Evolutionary conservation across 495 filamentous ascomycete genomes (phyloP), one percentile per base, ranked within the genome.

Genomic region (Aspergillus affinis): DNA sequence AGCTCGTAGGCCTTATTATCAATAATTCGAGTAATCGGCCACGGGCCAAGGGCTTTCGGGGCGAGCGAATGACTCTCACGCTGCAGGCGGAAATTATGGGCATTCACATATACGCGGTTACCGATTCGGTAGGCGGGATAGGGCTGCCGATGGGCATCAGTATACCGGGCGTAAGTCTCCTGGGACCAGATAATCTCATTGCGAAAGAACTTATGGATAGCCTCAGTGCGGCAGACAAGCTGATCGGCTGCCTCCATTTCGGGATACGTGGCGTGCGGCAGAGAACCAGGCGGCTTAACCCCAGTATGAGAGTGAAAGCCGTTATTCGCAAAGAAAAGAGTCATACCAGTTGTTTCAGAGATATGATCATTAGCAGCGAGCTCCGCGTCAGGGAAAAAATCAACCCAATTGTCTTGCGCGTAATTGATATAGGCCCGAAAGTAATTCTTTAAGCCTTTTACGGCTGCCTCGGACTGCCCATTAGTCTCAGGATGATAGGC

Each of bases 401-500:
- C 48, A 0, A 47, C 45, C 72, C 55, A 78, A 58, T 77, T 48
- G 48, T 72, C 51, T 29, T 77, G 64, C 1, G 60, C 51, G 55
- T 70, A 72, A 36, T 65, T 66, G n/a, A 61, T 32, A 48, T 65
- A 75, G 8, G 20, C n/a, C 0, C 67, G 60, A 4, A 75, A 55
- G n/a, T 64, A 62, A 9, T 65, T 52, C 54, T 74, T 59, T 8
- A 75, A 2, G 12, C 36, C 23, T 6, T 63, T 30, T 52, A 70
- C 73, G 5, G 48, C 19, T 6, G n/a, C 32, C 45, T 77, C 68
- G 0, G 68, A 74, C 29, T 74, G 63, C 0, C 67, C 62, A 63
- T 75, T 61, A 0, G 68, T 74, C 48, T 72, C 45, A 0, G 69
- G 63, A 32, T 77, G 62, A 30, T 61, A 68, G 0, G 67, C 67